phyloP scores from a whole-genome alignment of 371 early-diverging fungal species.

The Chytridiales sp. region DNA sequence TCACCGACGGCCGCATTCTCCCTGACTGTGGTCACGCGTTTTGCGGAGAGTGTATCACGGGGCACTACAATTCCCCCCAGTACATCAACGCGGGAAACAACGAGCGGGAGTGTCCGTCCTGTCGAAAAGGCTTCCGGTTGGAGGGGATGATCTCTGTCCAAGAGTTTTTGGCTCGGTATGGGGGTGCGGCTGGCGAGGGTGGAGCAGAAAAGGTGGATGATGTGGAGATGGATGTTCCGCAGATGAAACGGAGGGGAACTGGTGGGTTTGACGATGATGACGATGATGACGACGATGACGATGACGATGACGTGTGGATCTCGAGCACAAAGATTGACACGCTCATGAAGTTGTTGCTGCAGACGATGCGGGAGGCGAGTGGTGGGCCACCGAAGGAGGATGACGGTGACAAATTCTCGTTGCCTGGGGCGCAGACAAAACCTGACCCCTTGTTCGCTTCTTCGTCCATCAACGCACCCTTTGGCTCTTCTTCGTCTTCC shows the following conservation, averaged over 20 bases:
- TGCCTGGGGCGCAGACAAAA: too few relatives aligned
- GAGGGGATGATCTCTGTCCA: constrained; percentile 9
- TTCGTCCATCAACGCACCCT: too few relatives aligned
- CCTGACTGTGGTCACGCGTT: constrained; percentile 33
- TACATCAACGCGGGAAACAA: neutral
- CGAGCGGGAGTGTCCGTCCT: constrained; percentile 25
- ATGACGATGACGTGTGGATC: constrained; percentile 10
- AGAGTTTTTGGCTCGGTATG: constrained; percentile 1
- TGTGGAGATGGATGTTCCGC: constrained; percentile 24
- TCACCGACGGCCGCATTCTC: constrained; percentile 18
- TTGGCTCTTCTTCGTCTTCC: neutral
- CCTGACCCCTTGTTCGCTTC: too few relatives aligned
- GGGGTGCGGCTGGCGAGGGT: neutral
- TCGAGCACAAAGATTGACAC: constrained; percentile 35
- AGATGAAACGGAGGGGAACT: neutral
- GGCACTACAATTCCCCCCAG: constrained; percentile 1
- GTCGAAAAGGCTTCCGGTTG: constrained; percentile 14
- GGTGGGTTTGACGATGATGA: constrained; percentile 5
- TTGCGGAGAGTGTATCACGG: constrained; percentile 31
- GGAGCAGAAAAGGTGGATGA: constrained; percentile 2
- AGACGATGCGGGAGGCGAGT: neutral
- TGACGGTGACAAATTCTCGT: too few relatives aligned
- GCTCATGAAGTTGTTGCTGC: neutral
- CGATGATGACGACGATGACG: constrained; percentile 5
- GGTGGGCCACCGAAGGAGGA: too few relatives aligned